Base-by-base conservation (phyloP, 495 filamentous ascomycete genomes). In the Xylaria flabelliformis region DNA sequence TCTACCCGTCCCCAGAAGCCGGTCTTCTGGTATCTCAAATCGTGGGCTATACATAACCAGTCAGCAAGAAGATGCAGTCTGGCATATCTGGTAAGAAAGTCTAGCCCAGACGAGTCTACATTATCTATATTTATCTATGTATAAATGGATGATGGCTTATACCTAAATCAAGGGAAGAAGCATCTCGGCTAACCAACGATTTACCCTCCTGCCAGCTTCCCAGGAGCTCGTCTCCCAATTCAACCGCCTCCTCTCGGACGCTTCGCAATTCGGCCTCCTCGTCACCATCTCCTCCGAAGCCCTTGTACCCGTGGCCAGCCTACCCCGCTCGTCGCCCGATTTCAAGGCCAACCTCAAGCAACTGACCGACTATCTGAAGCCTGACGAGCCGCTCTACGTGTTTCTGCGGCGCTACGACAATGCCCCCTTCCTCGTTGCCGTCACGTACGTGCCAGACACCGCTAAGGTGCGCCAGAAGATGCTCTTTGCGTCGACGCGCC, bases 391-490 rank as follows among this genome's bases (percentile, higher is more conserved):
- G 1, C 87, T 93, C 74, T 98, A 97, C 83, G 87, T 97, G 70
- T 86, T 99, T 70, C 90, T 97, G 51, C 92, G 95, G 6, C 89
- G 90, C 41, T 87, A 90, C 70, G 79, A 86, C 50, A 74, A 80
- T 65, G 75, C 80, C 10, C 85, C 85, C 4, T 84, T 85, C 68
- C 90, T 96, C 72, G 81, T 94, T 65, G 92, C 92, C 58, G 83
- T 98, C 56, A 95, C 96, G 41, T 98, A 97, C 79, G 93, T 99
- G 56, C 96, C 96, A 4, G 93, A 94, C 78, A 82, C 91, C 67
- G 95, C 96, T 6, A 92, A 92, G 21, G 96, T 99, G 50, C 91
- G 96, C 51, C 91, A 95, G 74, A 99, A 99, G 87, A 98, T 94
- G 86, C 88, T 99, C 64, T 97, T 98, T 81, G 95, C 96, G 44